Evolutionary conservation across 1,284 basidiomycete genomes (phyloP).

Genomic region (Malassezia sympodialis): DNA sequence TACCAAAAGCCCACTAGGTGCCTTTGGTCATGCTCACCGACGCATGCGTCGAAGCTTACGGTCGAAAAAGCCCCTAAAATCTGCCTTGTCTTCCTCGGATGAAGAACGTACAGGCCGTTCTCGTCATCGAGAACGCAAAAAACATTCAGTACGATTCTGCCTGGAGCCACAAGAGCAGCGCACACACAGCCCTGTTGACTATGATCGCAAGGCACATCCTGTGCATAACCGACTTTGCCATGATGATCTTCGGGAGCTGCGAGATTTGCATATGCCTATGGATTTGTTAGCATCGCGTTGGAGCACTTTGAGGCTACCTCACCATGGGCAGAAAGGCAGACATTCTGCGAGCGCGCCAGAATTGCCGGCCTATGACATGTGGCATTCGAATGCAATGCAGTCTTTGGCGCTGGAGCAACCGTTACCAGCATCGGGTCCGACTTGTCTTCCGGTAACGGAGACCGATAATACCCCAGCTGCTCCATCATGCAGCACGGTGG

Average conservation of each 20-base stretch:
- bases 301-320: neutral
- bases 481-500: neutral
- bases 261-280: slow-evolving; percentile 41
- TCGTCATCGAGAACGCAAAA: slow-evolving; percentile 9
- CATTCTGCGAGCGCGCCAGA: neutral
- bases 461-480: neutral
- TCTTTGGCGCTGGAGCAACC: neutral
- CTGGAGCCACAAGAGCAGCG: slow-evolving; percentile 32
- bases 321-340: neutral
- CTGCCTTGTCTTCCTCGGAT: slow-evolving; percentile 31
- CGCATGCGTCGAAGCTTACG: slow-evolving; percentile 19
- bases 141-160: slow-evolving; percentile 35
- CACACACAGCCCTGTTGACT: slow-evolving; percentile 45
- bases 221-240: slow-evolving; percentile 38
- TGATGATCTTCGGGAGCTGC: slow-evolving; percentile 42
- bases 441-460: neutral
- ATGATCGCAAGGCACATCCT: slow-evolving; percentile 43
- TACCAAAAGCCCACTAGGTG: neutral
- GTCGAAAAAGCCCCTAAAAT: slow-evolving; percentile 23
- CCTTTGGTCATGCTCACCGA: neutral
- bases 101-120: slow-evolving; percentile 26
- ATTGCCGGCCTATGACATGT: neutral
- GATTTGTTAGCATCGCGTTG: slow-evolving; percentile 42
- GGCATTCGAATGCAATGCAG: slow-evolving; percentile 3
- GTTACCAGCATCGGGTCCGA: neutral